Evolutionary conservation across 495 filamentous ascomycete species (phyloP), one percentile per base, ranked within the genome.

Genomic region (Evernia prunastri): DNA sequence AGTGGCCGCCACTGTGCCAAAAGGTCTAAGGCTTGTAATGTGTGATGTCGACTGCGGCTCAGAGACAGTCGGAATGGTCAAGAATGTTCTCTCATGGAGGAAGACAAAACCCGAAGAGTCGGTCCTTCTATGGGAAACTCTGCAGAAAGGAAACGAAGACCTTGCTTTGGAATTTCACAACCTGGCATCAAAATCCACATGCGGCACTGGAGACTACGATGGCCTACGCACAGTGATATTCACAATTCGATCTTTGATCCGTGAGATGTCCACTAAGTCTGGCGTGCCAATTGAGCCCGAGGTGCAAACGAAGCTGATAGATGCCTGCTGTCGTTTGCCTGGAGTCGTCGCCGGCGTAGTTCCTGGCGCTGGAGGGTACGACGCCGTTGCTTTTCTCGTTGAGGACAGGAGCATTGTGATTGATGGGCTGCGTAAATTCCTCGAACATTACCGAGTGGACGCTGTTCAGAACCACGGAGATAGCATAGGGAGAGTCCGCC

Each of bases 31-130:
- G 56, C 76, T 98, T 65, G 85, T 96, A 11, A 91, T 98, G 85
- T 96, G 91, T 65, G 94, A 98, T 72, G 94, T 98, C 20, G 89
- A 95, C 72, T 96, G 94, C 69, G 94, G 94, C 53, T 90, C 86
- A n/a, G 80, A 93, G 72, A 96, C 93, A 17, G 92, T 93, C 0
- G 86, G 91, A 9, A 96, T 98, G 93, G 94, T 96, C 31, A 95
- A 90, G 79, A 83, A 88, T 71, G 89, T 98, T 20, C 79, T 97
- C 6, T 81, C 81, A 53, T 98, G 94, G 94, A 81, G 88, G 65
- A 86, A 86, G 47, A 74, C 81, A 47, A 86, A 92, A 39, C 77
- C 78, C 17, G 76, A 80, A n/a, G 86, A 82, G 27, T 88, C 93
- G 15, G 82, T 84, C 62, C 67, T 71, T 61, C 74, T 93, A 9